Evolutionary conservation across 106 monocot species (phyloP).

Genomic region (Acorus calamus): DNA sequence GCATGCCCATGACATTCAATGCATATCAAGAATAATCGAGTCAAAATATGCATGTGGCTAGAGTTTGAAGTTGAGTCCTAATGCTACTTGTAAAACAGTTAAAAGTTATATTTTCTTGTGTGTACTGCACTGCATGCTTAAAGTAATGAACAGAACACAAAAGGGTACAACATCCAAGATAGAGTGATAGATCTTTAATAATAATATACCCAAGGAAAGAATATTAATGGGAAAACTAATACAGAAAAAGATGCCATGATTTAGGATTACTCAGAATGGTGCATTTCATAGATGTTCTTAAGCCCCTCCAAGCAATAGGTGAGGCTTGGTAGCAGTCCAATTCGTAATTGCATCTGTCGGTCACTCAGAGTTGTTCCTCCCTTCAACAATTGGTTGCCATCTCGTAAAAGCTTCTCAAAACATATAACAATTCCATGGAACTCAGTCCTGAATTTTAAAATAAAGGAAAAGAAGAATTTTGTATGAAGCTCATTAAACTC

Average conservation of each 20-base stretch:
- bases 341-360: conserved; percentile 36
- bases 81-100: too few relatives aligned
- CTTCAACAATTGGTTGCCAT: conserved; percentile 43
- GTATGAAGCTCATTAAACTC: not conserved
- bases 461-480: not conserved
- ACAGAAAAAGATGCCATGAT: not conserved
- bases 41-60: too few relatives aligned
- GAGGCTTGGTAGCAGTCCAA: conserved; percentile 46
- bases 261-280: conserved; percentile 38
- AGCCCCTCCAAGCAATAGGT: conserved; percentile 46
- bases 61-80: too few relatives aligned
- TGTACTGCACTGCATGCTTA: too few relatives aligned
- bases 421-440: conserved; percentile 33
- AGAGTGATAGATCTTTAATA: too few relatives aligned
- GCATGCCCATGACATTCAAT: too few relatives aligned
- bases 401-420: conserved; percentile 41
- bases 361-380: conserved; percentile 28
- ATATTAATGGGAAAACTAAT: not conserved
- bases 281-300: conserved; percentile 32
- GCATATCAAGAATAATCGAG: too few relatives aligned
- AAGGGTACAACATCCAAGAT: too few relatives aligned
- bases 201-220: too few relatives aligned
- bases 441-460: conserved; percentile 31
- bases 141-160: too few relatives aligned
- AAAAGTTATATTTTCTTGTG: too few relatives aligned